Percentiles rank a stretch among this genome's conserved stretches.
These are phyloP conservation scores for Annulohypoxylon moriforme DNA, from an alignment of 495 filamentous ascomycete species.

Conservation along the genomic window DNA sequence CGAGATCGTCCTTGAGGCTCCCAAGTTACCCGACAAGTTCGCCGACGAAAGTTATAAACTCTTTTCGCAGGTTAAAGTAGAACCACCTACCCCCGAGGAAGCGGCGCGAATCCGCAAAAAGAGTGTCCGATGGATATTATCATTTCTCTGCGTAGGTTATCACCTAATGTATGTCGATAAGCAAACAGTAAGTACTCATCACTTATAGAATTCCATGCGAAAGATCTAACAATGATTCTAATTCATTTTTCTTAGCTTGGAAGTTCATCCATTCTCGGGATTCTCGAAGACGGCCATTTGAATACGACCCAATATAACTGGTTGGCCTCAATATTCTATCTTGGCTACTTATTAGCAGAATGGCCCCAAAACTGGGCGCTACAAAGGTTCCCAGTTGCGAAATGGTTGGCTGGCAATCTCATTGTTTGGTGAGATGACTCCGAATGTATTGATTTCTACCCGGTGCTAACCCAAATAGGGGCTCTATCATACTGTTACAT, in stretches of 20 bases:
- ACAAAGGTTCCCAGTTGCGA: constrained; percentile 55
- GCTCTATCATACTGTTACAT: constrained; percentile 51
- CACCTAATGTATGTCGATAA: constrained; percentile 61
- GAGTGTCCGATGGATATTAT: constrained; percentile 54
- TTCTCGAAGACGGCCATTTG: constrained; percentile 46
- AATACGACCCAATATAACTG: constrained; percentile 49
- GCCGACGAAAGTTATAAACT: constrained; percentile 60
- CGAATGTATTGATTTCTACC: neutral
- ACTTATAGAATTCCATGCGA: neutral
- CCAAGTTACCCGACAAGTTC: constrained; percentile 52
- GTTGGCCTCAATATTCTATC: constrained; percentile 47
- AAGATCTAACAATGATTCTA: neutral
- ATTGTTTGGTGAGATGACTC: constrained; percentile 50
- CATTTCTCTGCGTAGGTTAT: constrained; percentile 58
- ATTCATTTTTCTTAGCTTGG: constrained; percentile 47
- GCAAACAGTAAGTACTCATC: constrained; percentile 51
- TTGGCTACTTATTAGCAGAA: constrained; percentile 51
- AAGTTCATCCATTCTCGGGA: constrained; percentile 53
- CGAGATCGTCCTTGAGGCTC: constrained; percentile 23
- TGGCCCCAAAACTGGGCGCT: constrained; percentile 58
- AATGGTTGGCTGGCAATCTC: constrained; percentile 55
- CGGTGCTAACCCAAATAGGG: constrained; percentile 42
- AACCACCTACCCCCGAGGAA: constrained; percentile 53
- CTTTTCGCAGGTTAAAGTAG: constrained; percentile 54
- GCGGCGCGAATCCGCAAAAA: constrained; percentile 54